Base-by-base conservation (phyloP, 2,329 filamentous ascomycete species). In the Thelonectria olida region DNA sequence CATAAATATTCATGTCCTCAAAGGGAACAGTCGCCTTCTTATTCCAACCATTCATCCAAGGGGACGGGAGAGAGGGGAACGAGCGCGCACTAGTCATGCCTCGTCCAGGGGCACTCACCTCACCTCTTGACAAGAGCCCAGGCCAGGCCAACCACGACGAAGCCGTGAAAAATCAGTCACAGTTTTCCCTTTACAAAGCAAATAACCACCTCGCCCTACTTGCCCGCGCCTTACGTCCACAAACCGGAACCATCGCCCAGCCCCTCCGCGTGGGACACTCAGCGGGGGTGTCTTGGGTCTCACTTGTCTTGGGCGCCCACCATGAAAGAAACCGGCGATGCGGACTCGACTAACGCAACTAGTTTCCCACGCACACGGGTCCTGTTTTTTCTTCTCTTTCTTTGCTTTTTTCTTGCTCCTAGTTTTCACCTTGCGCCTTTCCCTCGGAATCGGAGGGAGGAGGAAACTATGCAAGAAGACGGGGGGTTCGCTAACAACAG, bases 41-140 rank as follows among this genome's bases (percentile, higher is more conserved):
- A 34, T 34, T 15, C 5, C 31, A 15, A 34, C 28, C 25, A 4
- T 39, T 5, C 17, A 8, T 17, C 17, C 38, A 9, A 3, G 7
- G 20, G 12, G 19, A 15, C n/a, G n/a, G n/a, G n/a, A n/a, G n/a
- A 13, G 20, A 45, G 41, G 41, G 41, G 42, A 9, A 20, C 20
- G 15, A 17, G 6, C 2, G n/a, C 19, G 17, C 51, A 47, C 53
- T 55, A 48, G 47, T 41, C 28, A 60, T 51, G 38, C 38, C 51
- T 54, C 51, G 20, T 45, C 28, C 51, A 36, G 31, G 51, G 51
- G 45, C 23, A 25, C 17, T 31, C 38, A 34, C 39, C 28, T 20
- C 45, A 44, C 9, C 12, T 20, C 5, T 39, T 36, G 52, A 34
- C 25, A 8, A 17, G 15, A 49, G 45, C 54, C 25, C 22, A 42